Base-by-base conservation (phyloP, 371 early-diverging fungal species). In the Lichtheimia ornata region DNA sequence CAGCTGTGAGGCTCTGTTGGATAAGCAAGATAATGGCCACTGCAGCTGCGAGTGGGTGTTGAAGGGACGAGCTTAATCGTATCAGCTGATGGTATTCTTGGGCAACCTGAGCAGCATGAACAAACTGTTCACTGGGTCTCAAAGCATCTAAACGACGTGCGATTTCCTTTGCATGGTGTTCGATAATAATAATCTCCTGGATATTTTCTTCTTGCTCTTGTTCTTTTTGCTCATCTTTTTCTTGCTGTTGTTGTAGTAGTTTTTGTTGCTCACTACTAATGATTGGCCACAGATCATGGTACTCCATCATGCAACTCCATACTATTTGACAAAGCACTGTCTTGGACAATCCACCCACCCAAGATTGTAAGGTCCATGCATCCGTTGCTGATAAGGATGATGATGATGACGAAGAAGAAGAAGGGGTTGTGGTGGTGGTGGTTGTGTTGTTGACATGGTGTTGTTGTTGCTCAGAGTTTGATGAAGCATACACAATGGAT, bases 101-200 rank as follows among this genome's bases (percentile, higher is more conserved):
- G 13, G 69, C 66, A 14, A 70, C 62, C 42, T 70, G 66, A 17
- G 56, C 42, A 1, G 74, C 74, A 43, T 65, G 47, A 5, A 61
- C 72, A 40, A 74, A 73, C 18, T 77, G 77, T 35, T 77, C 74
- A 24, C 71, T 70, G 20, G 66, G 70, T 9, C 77, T 61, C 6
- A 58, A 50, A 20, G 63, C 55, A 57, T 77, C 74, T 7, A 72
- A 50, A 1, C 56, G 53, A 63, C 70, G 70, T 9, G 68, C 66
- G 2, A 72, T 56, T 11, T 27, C 5, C 11, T 53, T 41, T 15
- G 72, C 71, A 41, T 67, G 64, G 4, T 62, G 43, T 55, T 64
- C 63, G 5, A 74, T 59, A 0, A 45, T 56, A 20, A 57, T 25
- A 12, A 76, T 24, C 14, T 65, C 62, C 3, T 57, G 43, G 11